Evolutionary conservation across 371 early-diverging fungal species (phyloP).

Genomic region (Apophysomyces elegans): DNA sequence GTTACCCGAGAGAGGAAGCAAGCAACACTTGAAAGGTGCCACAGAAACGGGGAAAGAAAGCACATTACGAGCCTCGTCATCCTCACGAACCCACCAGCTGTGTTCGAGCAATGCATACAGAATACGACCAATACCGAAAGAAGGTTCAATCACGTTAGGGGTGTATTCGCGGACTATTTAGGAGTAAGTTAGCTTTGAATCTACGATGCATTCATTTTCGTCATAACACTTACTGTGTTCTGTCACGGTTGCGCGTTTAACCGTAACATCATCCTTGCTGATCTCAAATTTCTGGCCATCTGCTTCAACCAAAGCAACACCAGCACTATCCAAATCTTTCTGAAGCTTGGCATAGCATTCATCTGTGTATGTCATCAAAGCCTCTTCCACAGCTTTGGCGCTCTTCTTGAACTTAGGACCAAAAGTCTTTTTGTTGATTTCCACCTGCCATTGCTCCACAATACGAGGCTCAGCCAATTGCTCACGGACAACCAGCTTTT

Average conservation of each 20-base stretch:
- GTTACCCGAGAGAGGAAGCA: slow-evolving; percentile 88
- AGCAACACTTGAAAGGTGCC: slow-evolving; percentile 94
- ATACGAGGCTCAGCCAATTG: slow-evolving; percentile 84
- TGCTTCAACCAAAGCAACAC: slow-evolving; percentile 54
- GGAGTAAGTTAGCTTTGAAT: background rate
- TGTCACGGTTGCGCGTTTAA: slow-evolving; percentile 76
- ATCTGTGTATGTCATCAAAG: slow-evolving; percentile 69
- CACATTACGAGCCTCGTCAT: slow-evolving; percentile 88
- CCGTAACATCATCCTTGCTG: slow-evolving; percentile 73
- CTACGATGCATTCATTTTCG: too few relatives aligned
- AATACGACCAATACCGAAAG: slow-evolving; percentile 99
- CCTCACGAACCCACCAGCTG: slow-evolving; percentile 91
- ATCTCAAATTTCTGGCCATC: slow-evolving; percentile 79
- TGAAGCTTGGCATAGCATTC: slow-evolving; percentile 63
- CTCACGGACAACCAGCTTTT: slow-evolving; percentile 94
- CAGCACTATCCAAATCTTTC: slow-evolving; percentile 58
- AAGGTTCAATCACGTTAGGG: slow-evolving; percentile 99
- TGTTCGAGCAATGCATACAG: slow-evolving; percentile 98
- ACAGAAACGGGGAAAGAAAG: slow-evolving; percentile 91
- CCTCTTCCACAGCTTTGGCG: slow-evolving; percentile 87
- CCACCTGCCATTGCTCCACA: slow-evolving; percentile 79
- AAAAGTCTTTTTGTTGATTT: slow-evolving; percentile 92
- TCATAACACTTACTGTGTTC: slow-evolving; percentile 66
- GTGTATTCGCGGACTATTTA: slow-evolving; percentile 90
- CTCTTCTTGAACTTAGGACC: slow-evolving; percentile 93